phyloP scores from a whole-genome alignment of 768 basidiomycete genomes.

The Lyophyllum decastes region DNA sequence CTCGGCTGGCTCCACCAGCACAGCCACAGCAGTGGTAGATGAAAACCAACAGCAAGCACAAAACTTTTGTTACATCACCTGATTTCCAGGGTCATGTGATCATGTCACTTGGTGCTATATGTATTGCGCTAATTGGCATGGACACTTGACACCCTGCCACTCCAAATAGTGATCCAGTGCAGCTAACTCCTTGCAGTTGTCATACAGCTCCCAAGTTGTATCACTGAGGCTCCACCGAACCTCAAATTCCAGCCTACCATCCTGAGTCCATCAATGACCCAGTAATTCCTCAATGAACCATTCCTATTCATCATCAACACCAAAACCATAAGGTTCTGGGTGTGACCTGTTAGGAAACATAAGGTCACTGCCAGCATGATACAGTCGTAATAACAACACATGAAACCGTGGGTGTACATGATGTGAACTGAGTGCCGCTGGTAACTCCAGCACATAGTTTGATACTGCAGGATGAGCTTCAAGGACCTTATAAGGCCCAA shows the following conservation, averaged over 20 bases:
- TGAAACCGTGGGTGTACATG: background rate
- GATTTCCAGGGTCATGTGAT: too few species aligned
- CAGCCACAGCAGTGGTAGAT: too few species aligned
- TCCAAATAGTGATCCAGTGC: background rate
- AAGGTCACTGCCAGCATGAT: background rate
- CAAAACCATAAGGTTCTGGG: slow-evolving; percentile 6
- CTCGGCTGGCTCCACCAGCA: background rate
- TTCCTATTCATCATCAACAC: slow-evolving; percentile 1
- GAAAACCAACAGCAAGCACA: too few species aligned
- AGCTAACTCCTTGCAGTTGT: too few species aligned
- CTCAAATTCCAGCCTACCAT: background rate
- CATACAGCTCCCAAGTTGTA: too few species aligned
- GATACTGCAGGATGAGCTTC: slow-evolving; percentile 11
- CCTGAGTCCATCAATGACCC: background rate
- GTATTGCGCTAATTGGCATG: background rate
- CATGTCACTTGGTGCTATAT: too few species aligned
- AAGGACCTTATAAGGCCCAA: background rate
- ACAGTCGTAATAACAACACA: background rate
- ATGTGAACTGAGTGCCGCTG: too few species aligned
- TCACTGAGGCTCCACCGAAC: too few species aligned
- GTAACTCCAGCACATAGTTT: slow-evolving; percentile 9
- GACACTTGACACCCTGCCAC: background rate
- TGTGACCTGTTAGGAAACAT: slow-evolving; percentile 4
- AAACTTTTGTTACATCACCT: too few species aligned
- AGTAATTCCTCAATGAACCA: slow-evolving; percentile 8